phyloP scores from a whole-genome alignment of 2,329 filamentous ascomycete species.

The Moelleriella libera region DNA sequence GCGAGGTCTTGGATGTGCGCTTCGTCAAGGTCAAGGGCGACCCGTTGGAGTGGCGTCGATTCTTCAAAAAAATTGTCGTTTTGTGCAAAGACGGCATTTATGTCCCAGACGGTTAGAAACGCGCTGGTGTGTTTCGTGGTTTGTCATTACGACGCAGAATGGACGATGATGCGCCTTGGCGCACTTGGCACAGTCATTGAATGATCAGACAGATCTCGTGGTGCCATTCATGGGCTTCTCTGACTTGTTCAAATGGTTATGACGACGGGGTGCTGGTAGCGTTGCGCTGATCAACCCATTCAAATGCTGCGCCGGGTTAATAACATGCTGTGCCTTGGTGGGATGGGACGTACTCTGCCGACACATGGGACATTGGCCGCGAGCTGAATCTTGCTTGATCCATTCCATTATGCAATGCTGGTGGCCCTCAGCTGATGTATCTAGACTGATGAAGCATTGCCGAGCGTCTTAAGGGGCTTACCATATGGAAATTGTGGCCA shows the following conservation, averaged over 20 bases:
- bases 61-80: conserved; percentile 92
- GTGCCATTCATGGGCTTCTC: too few species aligned
- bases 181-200: too few species aligned
- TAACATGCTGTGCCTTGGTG: background rate
- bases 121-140: background rate
- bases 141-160: background rate
- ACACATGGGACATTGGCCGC: conserved; percentile 95
- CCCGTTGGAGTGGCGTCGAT: conserved; percentile 86
- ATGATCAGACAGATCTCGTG: too few species aligned
- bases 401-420: conserved; percentile 93
- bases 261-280: conserved; percentile 14
- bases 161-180: background rate
- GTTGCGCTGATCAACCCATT: conserved; percentile 23
- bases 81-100: conserved; percentile 77
- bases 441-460: background rate
- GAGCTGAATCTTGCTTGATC: conserved; percentile 89
- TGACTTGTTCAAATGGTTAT: conserved; percentile 1
- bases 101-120: conserved; percentile 25
- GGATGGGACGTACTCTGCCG: conserved; percentile 54
- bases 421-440: background rate
- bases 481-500: conserved; percentile 96
- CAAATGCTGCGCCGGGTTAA: conserved; percentile 17
- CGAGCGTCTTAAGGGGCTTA: conserved; percentile 22
- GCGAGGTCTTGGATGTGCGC: conserved; percentile 65
- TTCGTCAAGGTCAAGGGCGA: conserved; percentile 95